Evolutionary conservation across 1,139 yeast species (phyloP).

Genomic region (Candida tunisiensis): DNA sequence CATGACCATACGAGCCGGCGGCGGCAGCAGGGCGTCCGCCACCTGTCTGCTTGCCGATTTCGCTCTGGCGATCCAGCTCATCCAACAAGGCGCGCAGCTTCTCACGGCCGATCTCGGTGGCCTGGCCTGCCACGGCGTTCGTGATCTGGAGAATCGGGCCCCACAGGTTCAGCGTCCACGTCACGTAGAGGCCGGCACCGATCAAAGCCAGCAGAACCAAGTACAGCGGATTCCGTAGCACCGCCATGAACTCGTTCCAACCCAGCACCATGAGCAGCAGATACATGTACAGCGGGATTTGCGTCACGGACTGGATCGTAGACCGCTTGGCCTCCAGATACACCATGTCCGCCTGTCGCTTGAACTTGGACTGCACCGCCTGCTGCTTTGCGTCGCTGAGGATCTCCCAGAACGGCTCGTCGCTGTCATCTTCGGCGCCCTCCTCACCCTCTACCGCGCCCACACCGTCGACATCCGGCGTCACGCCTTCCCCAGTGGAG

Average conservation of each 20-base stretch:
- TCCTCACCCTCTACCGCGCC: slow-evolving; percentile 22
- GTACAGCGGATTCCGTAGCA: slow-evolving; percentile 59
- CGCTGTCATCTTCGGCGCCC: slow-evolving; percentile 20
- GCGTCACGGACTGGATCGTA: slow-evolving; percentile 30
- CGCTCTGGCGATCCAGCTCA: too few relatives aligned
- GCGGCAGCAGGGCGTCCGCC: too few relatives aligned
- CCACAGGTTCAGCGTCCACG: slow-evolving; percentile 56
- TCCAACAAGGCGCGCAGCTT: slow-evolving; percentile 25
- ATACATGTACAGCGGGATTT: slow-evolving; percentile 75
- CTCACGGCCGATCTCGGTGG: slow-evolving; percentile 37
- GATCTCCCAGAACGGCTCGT: slow-evolving; percentile 40
- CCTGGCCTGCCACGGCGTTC: slow-evolving; percentile 40
- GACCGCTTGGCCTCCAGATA: slow-evolving; percentile 55
- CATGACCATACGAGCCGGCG: too few relatives aligned
- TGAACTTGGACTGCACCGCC: slow-evolving; percentile 41
- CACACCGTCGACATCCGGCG: slow-evolving; percentile 42
- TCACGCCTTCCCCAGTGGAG: slow-evolving; percentile 33
- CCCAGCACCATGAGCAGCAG: slow-evolving; percentile 60
- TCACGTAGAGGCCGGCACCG: slow-evolving; percentile 46
- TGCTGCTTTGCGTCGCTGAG: slow-evolving; percentile 41
- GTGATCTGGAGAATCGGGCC: slow-evolving; percentile 55
- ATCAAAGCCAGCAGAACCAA: slow-evolving; percentile 41
- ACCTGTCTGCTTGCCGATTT: too few relatives aligned
- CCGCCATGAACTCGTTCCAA: slow-evolving; percentile 91
- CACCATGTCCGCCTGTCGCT: slow-evolving; percentile 62